These are phyloP conservation scores for Xylaria sp. DNA, from an alignment of 2,329 filamentous ascomycete species.

Conservation along the genomic window DNA sequence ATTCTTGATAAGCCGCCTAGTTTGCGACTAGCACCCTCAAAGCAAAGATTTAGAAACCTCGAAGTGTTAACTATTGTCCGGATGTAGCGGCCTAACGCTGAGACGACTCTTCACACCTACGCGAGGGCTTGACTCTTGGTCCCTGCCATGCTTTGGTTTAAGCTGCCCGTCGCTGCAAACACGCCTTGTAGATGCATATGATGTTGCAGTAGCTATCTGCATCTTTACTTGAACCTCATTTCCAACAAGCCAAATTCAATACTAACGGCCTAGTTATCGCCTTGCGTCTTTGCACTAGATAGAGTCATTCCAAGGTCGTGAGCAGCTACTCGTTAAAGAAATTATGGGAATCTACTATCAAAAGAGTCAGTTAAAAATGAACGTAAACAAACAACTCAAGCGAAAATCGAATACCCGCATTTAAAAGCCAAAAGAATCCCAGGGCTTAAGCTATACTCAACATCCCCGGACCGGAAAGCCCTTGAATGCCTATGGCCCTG, in stretches of 20 bases:
- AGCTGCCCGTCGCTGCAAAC: too few species aligned
- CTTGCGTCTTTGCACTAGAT: not conserved
- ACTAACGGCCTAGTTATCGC: not conserved
- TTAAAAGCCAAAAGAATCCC: not conserved
- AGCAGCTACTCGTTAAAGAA: not conserved
- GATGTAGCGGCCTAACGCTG: too few species aligned
- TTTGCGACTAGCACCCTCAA: not conserved
- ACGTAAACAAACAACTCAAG: not conserved
- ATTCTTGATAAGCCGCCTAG: not conserved
- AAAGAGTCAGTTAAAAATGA: too few species aligned
- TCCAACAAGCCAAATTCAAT: not conserved
- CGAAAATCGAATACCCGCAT: not conserved
- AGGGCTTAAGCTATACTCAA: slow-evolving; percentile 31
- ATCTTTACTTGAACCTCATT: not conserved
- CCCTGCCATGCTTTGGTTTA: too few species aligned
- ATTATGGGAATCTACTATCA: too few species aligned
- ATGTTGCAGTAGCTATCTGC: too few species aligned
- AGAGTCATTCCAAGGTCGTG: not conserved
- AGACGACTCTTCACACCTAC: too few species aligned
- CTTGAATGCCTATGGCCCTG: slow-evolving; percentile 7
- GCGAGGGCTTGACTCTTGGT: too few species aligned
- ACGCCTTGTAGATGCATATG: too few species aligned
- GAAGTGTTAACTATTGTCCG: not conserved
- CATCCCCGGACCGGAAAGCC: slow-evolving; percentile 18
- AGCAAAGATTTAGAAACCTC: not conserved